Base-by-base conservation (phyloP, 1,284 basidiomycete species). In the Pterulicium gracile region DNA sequence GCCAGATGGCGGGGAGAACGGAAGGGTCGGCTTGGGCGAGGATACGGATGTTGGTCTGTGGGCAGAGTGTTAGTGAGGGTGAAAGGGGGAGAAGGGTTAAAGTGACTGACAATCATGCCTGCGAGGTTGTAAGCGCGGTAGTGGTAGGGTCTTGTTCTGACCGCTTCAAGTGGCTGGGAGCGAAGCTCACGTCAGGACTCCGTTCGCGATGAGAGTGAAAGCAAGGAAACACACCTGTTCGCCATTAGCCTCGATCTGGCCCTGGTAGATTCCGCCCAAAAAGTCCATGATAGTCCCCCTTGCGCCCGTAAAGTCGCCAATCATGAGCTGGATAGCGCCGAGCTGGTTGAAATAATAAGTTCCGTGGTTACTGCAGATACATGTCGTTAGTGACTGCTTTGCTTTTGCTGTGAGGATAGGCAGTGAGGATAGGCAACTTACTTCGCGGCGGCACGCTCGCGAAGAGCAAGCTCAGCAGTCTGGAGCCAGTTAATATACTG, bases 61-160 rank as follows among this genome's bases (percentile, higher is more conserved):
- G 19, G n/a, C n/a, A n/a, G n/a, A n/a, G n/a, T n/a, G n/a, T n/a
- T n/a, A n/a, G n/a, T n/a, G n/a, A n/a, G n/a, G n/a, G n/a, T n/a
- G n/a, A n/a, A n/a, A n/a, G n/a, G n/a, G n/a, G n/a, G n/a, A n/a
- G n/a, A n/a, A n/a, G n/a, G n/a, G n/a, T n/a, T n/a, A n/a, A n/a
- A n/a, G n/a, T n/a, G 44, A 53, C 75, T 61, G 53, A 80, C 77
- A 45, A 82, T 77, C 73, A 83, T 79, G 19, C 73, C 80, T 12
- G 78, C 77, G 21, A 84, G 62, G 53, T 83, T 83, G 61, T 79
- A 82, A 15, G 70, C 68, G 10, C 75, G 69, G 55, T 83, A 82
- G 56, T 82, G 80, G 55, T 75, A 81, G 3, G 79, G 77, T n/a
- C 75, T 66, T 2, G 78, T 79, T 14, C 80, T 70, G 2, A 61